Evolutionary conservation across 768 basidiomycete species (phyloP), one percentile per base, ranked within the genome.

Genomic region (Heimioporus sp.): DNA sequence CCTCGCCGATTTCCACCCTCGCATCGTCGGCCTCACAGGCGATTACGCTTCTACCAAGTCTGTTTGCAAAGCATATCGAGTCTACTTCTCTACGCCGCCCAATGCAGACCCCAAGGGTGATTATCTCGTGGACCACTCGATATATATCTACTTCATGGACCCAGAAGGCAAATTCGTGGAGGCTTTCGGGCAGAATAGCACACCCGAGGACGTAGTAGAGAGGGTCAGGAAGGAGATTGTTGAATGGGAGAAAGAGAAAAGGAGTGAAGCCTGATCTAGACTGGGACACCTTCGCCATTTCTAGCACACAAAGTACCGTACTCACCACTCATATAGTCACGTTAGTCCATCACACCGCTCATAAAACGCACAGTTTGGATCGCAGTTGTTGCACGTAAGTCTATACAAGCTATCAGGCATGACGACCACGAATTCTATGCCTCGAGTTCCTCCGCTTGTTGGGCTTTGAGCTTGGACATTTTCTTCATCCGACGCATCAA

Each of bases 141-240:
- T 97, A 68, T 98, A 93, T 72, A 90, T 99, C 59, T 99, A 99
- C 72, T 80, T 99, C 34, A 97, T 99, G 93, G 94, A 98, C 63
- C 96, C 97, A 2, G 70, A 84, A 5, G 97, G 96, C 2, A 79
- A 87, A 64, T 99, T 98, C 59, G 91, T 98, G 1, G 94, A 98
- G 55, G 97, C 97, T 1, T 98, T 98, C 68, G 97, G 97, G 5
- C 93, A 97, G 75, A 80, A 77, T 45, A 85, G 79, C 48, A 79
- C 79, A 0, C 76, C 81, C 12, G 80, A 84, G 19, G 87, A 91
- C 10, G 85, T 97, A 12, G 71, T 82, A 11, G 73, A 74, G 41
- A 82, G 81, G 60, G 79, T 89, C 43, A 68, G 76, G 49, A 80
- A 82, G 59, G 81, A 80, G 61, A 63, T 80, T 10, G 60, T 48